Percentiles rank a stretch among this genome's conserved stretches.
These are phyloP conservation scores for Rubia balearica DNA, from an alignment of 305 asterid genomes.

Conservation along the genomic window DNA sequence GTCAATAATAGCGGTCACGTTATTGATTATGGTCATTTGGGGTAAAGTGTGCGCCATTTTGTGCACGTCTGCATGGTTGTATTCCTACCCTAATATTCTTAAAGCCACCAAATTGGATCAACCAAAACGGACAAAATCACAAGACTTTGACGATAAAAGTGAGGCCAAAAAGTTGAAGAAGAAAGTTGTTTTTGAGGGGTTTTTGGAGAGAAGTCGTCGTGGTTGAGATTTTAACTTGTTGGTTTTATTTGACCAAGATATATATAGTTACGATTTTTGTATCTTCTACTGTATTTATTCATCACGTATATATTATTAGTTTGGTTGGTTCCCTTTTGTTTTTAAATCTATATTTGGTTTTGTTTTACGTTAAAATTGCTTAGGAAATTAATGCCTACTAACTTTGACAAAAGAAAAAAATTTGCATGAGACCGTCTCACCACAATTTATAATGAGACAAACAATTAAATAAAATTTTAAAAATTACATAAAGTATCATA, in stretches of 20 bases:
- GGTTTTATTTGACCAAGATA: background rate
- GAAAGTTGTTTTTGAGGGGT: conserved; percentile 46
- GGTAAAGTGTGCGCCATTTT: conserved; percentile 55
- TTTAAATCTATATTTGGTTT: too few species aligned
- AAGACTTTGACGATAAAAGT: background rate
- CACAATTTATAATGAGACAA: too few species aligned
- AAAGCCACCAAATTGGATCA: conserved; percentile 11
- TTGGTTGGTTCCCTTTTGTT: too few species aligned
- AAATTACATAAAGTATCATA: too few species aligned
- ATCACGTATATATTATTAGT: background rate
- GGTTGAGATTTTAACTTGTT: background rate
- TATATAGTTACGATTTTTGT: background rate
- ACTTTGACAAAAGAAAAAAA: too few species aligned
- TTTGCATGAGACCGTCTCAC: too few species aligned
- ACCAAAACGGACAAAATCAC: conserved; percentile 5
- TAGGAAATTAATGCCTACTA: too few species aligned
- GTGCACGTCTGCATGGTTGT: conserved; percentile 48
- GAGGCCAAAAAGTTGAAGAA: conserved; percentile 38
- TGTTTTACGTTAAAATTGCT: too few species aligned
- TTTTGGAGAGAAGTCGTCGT: conserved; percentile 32
- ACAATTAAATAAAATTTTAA: too few species aligned
- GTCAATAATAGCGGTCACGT: conserved; percentile 31
- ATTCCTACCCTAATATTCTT: conserved; percentile 28
- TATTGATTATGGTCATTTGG: conserved; percentile 49
- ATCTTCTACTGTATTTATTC: background rate